phyloP scores from a whole-genome alignment of 2,329 filamentous ascomycete genomes.

The Penicillium concentricum region DNA sequence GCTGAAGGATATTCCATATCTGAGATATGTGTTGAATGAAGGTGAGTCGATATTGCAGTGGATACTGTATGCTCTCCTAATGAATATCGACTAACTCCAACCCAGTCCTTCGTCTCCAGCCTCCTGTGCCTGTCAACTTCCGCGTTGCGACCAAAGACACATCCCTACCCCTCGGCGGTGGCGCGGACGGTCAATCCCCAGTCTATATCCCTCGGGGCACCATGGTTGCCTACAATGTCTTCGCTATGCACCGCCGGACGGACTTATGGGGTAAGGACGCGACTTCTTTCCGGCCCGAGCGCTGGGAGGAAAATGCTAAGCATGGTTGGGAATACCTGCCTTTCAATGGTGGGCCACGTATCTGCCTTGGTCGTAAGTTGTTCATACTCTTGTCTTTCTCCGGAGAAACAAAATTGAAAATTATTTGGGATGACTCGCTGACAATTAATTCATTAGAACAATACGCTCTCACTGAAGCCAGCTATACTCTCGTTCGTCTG shows the following conservation, averaged over 20 bases:
- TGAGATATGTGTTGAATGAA: constrained; percentile 43
- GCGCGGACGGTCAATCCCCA: constrained; percentile 58
- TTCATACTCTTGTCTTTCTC: not conserved
- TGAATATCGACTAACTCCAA: not conserved
- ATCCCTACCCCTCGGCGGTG: constrained; percentile 54
- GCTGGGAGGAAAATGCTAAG: constrained; percentile 45
- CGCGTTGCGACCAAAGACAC: constrained; percentile 44
- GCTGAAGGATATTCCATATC: constrained; percentile 42
- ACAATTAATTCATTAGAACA: constrained; percentile 32
- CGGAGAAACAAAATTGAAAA: not conserved
- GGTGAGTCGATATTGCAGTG: constrained; percentile 15
- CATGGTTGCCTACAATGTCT: constrained; percentile 64
- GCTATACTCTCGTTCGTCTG: constrained; percentile 39
- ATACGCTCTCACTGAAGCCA: constrained; percentile 45
- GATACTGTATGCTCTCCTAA: not conserved
- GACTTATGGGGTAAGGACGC: constrained; percentile 49
- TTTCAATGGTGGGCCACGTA: constrained; percentile 41
- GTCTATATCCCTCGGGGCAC: constrained; percentile 55
- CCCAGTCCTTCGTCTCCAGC: constrained; percentile 44
- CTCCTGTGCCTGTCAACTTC: constrained; percentile 48
- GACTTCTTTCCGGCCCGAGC: constrained; percentile 49
- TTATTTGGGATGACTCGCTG: not conserved
- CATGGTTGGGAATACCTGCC: constrained; percentile 41
- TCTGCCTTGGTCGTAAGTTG: constrained; percentile 42
- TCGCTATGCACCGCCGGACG: constrained; percentile 69